These are phyloP conservation scores for Centrapalus pauciflorus DNA, from an alignment of 129 eudicot species.

Conservation along the genomic window DNA sequence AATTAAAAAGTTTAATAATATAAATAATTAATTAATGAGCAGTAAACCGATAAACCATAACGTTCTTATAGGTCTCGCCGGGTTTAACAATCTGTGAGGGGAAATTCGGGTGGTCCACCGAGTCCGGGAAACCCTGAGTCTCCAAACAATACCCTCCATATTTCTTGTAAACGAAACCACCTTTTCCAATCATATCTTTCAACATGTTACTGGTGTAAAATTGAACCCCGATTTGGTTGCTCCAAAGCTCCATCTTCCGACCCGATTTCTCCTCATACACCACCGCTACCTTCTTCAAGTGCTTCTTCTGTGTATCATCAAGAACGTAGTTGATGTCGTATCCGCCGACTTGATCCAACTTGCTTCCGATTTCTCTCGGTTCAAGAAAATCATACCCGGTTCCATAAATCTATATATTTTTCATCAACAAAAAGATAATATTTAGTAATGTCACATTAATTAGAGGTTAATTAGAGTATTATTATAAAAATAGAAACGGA, in stretches of 20 bases:
- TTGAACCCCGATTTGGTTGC: slow-evolving; percentile 49
- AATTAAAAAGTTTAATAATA: too few relatives aligned
- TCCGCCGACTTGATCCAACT: slow-evolving; percentile 35
- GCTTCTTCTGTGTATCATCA: slow-evolving; percentile 15
- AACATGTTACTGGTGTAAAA: slow-evolving; percentile 56
- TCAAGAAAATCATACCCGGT: slow-evolving; percentile 51
- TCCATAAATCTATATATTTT: slow-evolving; percentile 4
- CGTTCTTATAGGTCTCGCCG: slow-evolving; percentile 45
- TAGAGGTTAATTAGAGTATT: too few relatives aligned
- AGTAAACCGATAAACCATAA: slow-evolving; percentile 66
- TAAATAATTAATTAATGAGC: too few relatives aligned
- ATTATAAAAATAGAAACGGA: neutral
- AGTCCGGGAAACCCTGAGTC: slow-evolving; percentile 71
- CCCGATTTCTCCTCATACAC: slow-evolving; percentile 45
- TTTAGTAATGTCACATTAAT: too few relatives aligned
- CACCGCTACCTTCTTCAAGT: slow-evolving; percentile 37
- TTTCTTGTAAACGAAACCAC: slow-evolving; percentile 31
- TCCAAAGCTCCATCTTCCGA: slow-evolving; percentile 63
- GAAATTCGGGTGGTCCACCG: slow-evolving; percentile 59
- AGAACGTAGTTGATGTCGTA: slow-evolving; percentile 60
- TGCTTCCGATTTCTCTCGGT: slow-evolving; percentile 38
- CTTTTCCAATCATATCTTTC: slow-evolving; percentile 38
- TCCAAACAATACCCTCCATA: slow-evolving; percentile 55
- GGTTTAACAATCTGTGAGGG: slow-evolving; percentile 69
- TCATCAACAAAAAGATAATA: neutral